phyloP scores from a whole-genome alignment of 2,329 filamentous ascomycete species.

The Daldinia eschscholtzii region DNA sequence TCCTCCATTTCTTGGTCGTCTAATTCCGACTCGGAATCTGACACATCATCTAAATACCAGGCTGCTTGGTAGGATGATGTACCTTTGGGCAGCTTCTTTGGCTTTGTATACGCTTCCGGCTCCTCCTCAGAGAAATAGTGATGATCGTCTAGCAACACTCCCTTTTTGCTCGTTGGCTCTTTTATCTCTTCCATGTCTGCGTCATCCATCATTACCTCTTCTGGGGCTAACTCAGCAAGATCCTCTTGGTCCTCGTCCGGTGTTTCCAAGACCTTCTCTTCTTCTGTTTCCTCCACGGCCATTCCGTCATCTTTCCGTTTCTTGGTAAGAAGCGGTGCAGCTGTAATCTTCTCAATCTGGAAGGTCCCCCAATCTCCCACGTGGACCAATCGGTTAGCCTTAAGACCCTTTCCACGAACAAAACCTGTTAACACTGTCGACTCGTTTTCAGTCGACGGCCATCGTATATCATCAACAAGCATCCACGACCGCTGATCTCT shows the following conservation, averaged over 20 bases:
- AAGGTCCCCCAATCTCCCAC: conserved; percentile 95
- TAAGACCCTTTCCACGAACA: conserved; percentile 86
- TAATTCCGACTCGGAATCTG: conserved; percentile 83
- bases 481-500: conserved; percentile 96
- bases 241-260: conserved; percentile 87
- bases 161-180: conserved; percentile 74
- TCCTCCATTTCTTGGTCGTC: conserved; percentile 70
- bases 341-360: conserved; percentile 89
- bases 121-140: conserved; percentile 98
- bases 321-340: conserved; percentile 74
- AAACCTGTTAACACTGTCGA: conserved; percentile 84
- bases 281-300: conserved; percentile 71
- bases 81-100: conserved; percentile 85
- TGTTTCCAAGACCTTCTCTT: conserved; percentile 72
- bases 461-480: conserved; percentile 85
- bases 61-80: conserved; percentile 95
- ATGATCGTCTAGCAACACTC: conserved; percentile 94
- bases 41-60: conserved; percentile 85
- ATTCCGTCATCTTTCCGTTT: conserved; percentile 76
- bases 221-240: conserved; percentile 84
- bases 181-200: conserved; percentile 59
- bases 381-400: conserved; percentile 90
- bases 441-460: conserved; percentile 71
- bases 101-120: conserved; percentile 68
- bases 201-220: conserved; percentile 80